Percentiles rank a stretch among this genome's conserved stretches.
phyloP scores from a whole-genome alignment of 2,329 filamentous ascomycete genomes.

The Alternaria novae-zelandiae region DNA sequence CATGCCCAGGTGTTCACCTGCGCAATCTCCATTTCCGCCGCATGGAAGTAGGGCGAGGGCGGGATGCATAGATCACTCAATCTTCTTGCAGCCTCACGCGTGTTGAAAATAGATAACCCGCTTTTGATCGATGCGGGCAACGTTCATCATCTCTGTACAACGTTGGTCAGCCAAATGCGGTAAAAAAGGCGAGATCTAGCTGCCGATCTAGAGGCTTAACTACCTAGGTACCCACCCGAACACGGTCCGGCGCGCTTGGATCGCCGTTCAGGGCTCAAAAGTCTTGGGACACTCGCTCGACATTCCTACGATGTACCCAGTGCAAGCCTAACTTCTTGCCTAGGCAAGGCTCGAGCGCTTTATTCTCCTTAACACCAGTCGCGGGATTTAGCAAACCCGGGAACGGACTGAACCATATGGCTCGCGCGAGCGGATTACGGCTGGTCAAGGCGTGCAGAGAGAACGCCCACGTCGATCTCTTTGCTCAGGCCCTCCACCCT shows the following conservation, averaged over 20 bases:
- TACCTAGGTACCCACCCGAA: not conserved
- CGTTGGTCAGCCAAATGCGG: not conserved
- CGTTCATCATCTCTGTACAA: not conserved
- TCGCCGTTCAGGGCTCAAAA: not conserved
- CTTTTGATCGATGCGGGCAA: not conserved
- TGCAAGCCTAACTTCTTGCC: not conserved
- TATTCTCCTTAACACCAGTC: conserved; percentile 4
- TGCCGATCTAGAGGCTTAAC: not conserved
- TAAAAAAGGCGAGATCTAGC: not conserved
- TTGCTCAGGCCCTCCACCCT: not conserved
- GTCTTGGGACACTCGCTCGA: not conserved
- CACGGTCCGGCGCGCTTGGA: not conserved
- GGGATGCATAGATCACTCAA: not conserved
- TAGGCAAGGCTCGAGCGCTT: not conserved
- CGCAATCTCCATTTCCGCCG: not conserved
- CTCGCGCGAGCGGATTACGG: conserved; percentile 4
- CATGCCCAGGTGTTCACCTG: not conserved
- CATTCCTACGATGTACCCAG: not conserved
- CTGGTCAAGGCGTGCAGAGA: not conserved
- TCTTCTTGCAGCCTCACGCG: not conserved
- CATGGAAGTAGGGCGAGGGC: not conserved
- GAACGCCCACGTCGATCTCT: not conserved
- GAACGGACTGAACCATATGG: conserved; percentile 2
- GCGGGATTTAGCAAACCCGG: conserved; percentile 2
- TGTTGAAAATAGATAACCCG: not conserved